Conservation (phyloP, 2,329 filamentous ascomycete species). For the Claviceps sp. region DNA sequence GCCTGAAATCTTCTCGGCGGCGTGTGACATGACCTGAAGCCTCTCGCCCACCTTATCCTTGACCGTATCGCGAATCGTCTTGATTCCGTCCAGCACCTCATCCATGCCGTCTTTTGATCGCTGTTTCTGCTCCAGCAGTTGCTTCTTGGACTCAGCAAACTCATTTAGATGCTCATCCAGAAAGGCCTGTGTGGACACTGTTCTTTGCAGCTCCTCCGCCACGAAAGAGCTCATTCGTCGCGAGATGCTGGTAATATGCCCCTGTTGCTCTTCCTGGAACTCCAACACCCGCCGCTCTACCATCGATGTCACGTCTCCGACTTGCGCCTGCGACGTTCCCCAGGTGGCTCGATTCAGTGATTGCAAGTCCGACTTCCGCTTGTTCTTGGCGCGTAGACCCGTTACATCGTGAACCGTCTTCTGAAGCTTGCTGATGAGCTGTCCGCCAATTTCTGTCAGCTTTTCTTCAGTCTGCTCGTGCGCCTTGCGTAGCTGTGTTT, state of each 20-base stretch:
- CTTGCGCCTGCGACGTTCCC: constrained; percentile 61
- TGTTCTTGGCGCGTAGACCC: constrained; percentile 74
- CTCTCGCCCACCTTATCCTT: constrained; percentile 78
- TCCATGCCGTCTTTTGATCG: constrained; percentile 78
- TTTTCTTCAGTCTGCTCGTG: constrained; percentile 75
- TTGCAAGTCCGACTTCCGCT: constrained; percentile 74
- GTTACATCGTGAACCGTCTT: constrained; percentile 69
- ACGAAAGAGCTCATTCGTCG: constrained; percentile 67
- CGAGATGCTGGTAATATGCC: constrained; percentile 54
- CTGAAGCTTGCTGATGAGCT: constrained; percentile 65
- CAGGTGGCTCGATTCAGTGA: constrained; percentile 65
- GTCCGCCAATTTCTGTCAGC: constrained; percentile 57
- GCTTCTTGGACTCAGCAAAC: constrained; percentile 54
- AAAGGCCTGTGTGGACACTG: constrained; percentile 56
- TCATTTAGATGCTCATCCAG: constrained; percentile 54
- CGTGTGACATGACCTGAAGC: constrained; percentile 66
- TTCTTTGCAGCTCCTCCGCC: constrained; percentile 55
- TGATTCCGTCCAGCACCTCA: constrained; percentile 80
- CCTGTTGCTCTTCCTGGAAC: constrained; percentile 60
- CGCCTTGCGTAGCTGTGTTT: constrained; percentile 65
- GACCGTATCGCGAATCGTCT: constrained; percentile 74
- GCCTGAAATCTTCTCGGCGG: constrained; percentile 76
- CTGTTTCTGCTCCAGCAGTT: constrained; percentile 54
- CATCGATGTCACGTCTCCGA: constrained; percentile 60
- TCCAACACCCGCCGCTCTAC: constrained; percentile 63